Conservation (phyloP, 768 basidiomycete genomes). For the Paxillus rubicundulus region DNA sequence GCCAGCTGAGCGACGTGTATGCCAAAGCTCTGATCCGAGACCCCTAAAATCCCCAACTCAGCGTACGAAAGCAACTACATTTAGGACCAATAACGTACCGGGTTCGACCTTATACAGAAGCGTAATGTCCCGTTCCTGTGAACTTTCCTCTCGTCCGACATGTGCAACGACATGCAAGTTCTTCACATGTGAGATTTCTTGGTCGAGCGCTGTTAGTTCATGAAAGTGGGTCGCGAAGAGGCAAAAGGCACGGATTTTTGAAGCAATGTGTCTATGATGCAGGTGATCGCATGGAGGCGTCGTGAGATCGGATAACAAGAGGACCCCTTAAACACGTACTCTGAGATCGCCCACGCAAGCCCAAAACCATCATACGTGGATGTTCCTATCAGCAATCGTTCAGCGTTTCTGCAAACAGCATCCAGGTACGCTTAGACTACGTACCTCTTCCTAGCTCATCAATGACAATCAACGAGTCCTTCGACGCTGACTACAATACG, state of each 20-base stretch:
- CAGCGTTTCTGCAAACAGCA: neutral
- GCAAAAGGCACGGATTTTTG: slow-evolving; percentile 88
- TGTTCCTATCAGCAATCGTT: slow-evolving; percentile 53
- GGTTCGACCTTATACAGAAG: slow-evolving; percentile 73
- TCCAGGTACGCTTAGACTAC: neutral
- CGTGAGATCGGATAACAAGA: too few relatives aligned
- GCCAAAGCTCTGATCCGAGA: slow-evolving; percentile 97
- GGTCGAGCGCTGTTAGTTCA: slow-evolving; percentile 89
- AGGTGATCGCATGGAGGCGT: neutral
- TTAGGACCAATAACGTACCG: slow-evolving; percentile 47
- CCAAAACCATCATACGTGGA: slow-evolving; percentile 98
- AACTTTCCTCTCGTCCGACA: slow-evolving; percentile 53
- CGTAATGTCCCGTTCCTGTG: slow-evolving; percentile 73
- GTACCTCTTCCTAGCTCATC: slow-evolving; percentile 92
- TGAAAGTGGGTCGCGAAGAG: slow-evolving; percentile 98
- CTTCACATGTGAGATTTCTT: slow-evolving; percentile 82
- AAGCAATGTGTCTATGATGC: slow-evolving; percentile 78
- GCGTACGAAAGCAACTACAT: neutral
- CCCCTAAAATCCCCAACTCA: slow-evolving; percentile 45
- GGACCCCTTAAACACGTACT: slow-evolving; percentile 48
- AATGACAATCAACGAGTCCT: slow-evolving; percentile 93
- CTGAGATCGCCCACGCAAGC: slow-evolving; percentile 97
- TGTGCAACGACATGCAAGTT: slow-evolving; percentile 96
- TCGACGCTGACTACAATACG: slow-evolving; percentile 71
- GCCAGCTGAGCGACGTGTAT: slow-evolving; percentile 98